Evolutionary conservation across 2,329 filamentous ascomycete species (phyloP).

Genomic region (Parastagonospora nodorum): DNA sequence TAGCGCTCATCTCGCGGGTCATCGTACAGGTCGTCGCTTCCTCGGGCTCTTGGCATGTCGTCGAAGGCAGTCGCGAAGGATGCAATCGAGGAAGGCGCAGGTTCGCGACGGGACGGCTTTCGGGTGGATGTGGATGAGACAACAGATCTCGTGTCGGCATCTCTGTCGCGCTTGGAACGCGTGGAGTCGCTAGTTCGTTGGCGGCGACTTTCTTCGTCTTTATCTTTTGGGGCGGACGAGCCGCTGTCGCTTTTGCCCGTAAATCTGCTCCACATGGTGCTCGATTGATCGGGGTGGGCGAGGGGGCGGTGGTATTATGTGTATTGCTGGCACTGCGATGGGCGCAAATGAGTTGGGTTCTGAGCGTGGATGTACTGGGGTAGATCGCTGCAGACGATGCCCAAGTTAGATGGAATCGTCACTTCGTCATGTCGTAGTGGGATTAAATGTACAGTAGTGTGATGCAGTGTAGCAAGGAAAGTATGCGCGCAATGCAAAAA

Average conservation of each 20-base stretch:
- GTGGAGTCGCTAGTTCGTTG: conserved; percentile 29
- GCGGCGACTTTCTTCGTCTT: conserved; percentile 35
- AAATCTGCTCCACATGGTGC: conserved; percentile 46
- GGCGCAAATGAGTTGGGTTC: conserved; percentile 25
- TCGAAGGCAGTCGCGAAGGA: conserved; percentile 49
- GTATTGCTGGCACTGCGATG: conserved; percentile 17
- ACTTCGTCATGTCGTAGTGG: conserved; percentile 22
- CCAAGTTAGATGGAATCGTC: conserved; percentile 24
- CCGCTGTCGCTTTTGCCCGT: conserved; percentile 44
- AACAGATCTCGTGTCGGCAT: conserved; percentile 38
- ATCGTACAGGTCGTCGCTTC: conserved; percentile 41
- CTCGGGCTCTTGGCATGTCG: conserved; percentile 31
- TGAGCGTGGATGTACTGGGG: conserved; percentile 22
- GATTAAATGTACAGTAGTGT: conserved; percentile 13
- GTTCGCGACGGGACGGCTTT: conserved; percentile 37
- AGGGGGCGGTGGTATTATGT: conserved; percentile 21
- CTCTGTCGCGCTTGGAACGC: conserved; percentile 39
- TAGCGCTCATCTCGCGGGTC: conserved; percentile 31
- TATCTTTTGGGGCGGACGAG: conserved; percentile 31
- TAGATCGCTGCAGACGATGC: conserved; percentile 29
- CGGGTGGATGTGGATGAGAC: conserved; percentile 43
- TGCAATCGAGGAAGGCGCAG: conserved; percentile 39
- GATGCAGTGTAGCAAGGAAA: conserved; percentile 16
- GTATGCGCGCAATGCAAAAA: conserved; percentile 23
- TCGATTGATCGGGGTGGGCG: conserved; percentile 10